These are phyloP conservation scores for Imleria badia DNA, from an alignment of 768 basidiomycete genomes.

Conservation along the genomic window DNA sequence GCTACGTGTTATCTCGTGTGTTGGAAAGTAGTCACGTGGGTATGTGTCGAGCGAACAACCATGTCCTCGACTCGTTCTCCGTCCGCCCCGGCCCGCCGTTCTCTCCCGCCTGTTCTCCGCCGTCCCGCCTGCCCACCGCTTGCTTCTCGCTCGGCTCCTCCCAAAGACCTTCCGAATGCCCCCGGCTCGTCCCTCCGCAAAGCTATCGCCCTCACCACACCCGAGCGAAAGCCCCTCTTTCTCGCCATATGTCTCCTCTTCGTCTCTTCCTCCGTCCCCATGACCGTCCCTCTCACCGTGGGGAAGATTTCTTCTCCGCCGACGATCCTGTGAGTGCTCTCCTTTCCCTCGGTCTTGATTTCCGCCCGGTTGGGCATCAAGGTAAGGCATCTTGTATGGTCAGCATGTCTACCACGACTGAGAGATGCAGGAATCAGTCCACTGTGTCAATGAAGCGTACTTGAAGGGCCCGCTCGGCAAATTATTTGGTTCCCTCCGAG, in stretches of 20 bases:
- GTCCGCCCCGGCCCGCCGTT: neutral
- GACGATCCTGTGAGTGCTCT: slow-evolving; percentile 52
- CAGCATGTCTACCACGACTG: neutral
- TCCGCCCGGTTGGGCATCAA: slow-evolving; percentile 50
- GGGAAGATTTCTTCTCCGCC: slow-evolving; percentile 91
- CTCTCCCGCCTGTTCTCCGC: slow-evolving; percentile 14
- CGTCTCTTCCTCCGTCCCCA: slow-evolving; percentile 86
- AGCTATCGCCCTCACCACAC: slow-evolving; percentile 74
- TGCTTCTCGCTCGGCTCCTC: slow-evolving; percentile 28
- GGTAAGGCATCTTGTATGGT: slow-evolving; percentile 35
- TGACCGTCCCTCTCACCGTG: slow-evolving; percentile 91
- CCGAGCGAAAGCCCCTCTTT: slow-evolving; percentile 75
- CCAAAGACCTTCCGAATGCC: slow-evolving; percentile 35
- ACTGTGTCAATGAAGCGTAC: slow-evolving; percentile 58
- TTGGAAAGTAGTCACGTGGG: slow-evolving; percentile 5
- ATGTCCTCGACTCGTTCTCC: slow-evolving; percentile 1
- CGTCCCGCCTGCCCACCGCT: slow-evolving; percentile 2
- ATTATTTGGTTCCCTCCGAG: slow-evolving; percentile 54
- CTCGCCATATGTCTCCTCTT: slow-evolving; percentile 79
- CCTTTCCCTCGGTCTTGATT: slow-evolving; percentile 50
- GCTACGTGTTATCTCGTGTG: neutral
- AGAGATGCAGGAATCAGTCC: slow-evolving; percentile 51
- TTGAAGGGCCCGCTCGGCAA: slow-evolving; percentile 59
- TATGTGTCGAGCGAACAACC: no score
- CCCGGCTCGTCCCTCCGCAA: slow-evolving; percentile 67